phyloP scores from a whole-genome alignment of 2,329 filamentous ascomycete species.

The Trichoderma sp. region DNA sequence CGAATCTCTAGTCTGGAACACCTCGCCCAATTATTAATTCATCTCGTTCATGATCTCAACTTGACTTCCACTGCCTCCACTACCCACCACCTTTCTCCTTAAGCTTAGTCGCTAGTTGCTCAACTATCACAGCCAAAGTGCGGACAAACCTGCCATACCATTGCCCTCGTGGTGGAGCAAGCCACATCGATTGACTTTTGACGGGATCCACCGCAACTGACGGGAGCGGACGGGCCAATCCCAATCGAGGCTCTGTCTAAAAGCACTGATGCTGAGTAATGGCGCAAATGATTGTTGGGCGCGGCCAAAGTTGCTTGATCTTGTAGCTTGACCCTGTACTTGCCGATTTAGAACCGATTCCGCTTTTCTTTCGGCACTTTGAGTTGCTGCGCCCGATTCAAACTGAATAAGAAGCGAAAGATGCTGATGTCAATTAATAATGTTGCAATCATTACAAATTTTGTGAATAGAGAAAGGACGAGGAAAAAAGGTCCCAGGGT shows the following conservation, averaged over 20 bases:
- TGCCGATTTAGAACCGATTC: neutral
- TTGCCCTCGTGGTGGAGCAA: slow-evolving; percentile 1
- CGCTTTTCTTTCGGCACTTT: neutral
- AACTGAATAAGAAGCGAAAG: neutral
- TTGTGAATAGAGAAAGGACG: neutral
- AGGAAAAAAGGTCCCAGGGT: too few relatives aligned
- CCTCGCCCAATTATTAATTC: slow-evolving; percentile 3
- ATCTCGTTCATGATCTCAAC: too few relatives aligned
- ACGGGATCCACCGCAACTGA: neutral
- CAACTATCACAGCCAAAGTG: neutral
- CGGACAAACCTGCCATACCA: slow-evolving; percentile 19
- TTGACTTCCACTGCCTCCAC: neutral
- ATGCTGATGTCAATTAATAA: neutral
- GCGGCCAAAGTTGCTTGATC: slow-evolving; percentile 18
- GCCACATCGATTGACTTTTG: neutral
- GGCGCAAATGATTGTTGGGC: neutral
- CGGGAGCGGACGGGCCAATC: neutral
- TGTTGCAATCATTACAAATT: neutral
- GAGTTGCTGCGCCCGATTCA: neutral
- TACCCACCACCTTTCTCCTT: too few relatives aligned
- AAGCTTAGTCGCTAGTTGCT: neutral
- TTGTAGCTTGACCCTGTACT: neutral
- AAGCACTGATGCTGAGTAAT: neutral
- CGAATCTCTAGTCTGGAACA: neutral
- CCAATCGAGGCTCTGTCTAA: neutral